Evolutionary conservation across 1,139 yeast species (phyloP), one percentile per base, ranked within the genome.

Genomic region (Saccharomyces pastorianus): DNA sequence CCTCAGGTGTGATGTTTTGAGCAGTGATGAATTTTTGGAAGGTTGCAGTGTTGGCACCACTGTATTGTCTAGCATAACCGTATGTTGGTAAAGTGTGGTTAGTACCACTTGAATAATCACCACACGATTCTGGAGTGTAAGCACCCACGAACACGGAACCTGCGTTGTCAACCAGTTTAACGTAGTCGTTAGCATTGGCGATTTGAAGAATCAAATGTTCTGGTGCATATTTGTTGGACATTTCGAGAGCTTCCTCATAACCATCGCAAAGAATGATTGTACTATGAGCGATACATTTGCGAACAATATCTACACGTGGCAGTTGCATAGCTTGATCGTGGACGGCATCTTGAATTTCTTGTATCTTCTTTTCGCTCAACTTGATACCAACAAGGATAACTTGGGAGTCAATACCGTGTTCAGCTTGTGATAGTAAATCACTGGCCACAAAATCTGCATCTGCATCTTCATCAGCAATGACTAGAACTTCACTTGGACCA

Each of bases 381-480:
- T 76, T 83, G 46, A 91, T 91, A 57, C 97, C 96, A 59, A 93
- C 79, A 64, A 93, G 78, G 54, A 93, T 87, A 25, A 93, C 99
- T 76, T 93, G 99, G 5, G 99, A 93, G 71, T 93, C 99, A 56
- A 90, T 81, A 59, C 99, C 99, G 70, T 93, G 99, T 74, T 93
- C 99, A 29, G 99, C 99, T 75, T 93, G 99, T 0, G 98, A 91
- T 57, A 93, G 78, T 68, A 93, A 78, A 69, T 93, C 99, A 63
- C 93, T 83, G 23, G 98, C 99, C 41, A 93, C 99, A 72, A 88
- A 93, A 64, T 91, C 96, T 14, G 96, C 91, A 71, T 89, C 96
- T 5, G 98, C 89, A 50, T 80, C 68, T 56, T 77, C 79, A 70
- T 93, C 99, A 48, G 97, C 96, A 64, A 93, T 78, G 17, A 93